Evolutionary conservation across 2,329 filamentous ascomycete species (phyloP).

Genomic region (Drechslera avenae): DNA sequence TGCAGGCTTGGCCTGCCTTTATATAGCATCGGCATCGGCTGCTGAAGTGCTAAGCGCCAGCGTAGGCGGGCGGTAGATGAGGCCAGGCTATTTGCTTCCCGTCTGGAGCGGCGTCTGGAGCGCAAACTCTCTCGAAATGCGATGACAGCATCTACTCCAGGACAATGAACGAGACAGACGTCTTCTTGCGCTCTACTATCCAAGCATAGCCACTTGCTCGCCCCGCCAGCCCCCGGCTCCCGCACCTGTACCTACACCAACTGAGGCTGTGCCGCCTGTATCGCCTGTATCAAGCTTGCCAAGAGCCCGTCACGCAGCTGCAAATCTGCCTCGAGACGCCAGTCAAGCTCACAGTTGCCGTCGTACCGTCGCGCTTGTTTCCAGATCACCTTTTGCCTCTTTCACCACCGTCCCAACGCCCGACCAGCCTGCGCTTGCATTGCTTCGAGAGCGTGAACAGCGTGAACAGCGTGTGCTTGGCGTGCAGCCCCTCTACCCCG

Average conservation of each 20-base stretch:
- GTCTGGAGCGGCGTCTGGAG: slow-evolving; percentile 3
- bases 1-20: slow-evolving; percentile 31
- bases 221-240: slow-evolving; percentile 24
- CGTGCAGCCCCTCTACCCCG: slow-evolving; percentile 33
- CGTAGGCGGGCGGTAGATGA: slow-evolving; percentile 22
- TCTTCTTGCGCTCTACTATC: slow-evolving; percentile 15
- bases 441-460: slow-evolving; percentile 23
- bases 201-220: slow-evolving; percentile 35
- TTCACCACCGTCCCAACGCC: slow-evolving; percentile 20
- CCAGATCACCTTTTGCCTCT: slow-evolving; percentile 23
- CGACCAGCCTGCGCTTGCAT: slow-evolving; percentile 22
- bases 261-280: slow-evolving; percentile 42
- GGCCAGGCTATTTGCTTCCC: slow-evolving; percentile 16
- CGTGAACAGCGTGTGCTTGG: slow-evolving; percentile 33
- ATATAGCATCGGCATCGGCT: slow-evolving; percentile 35
- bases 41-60: slow-evolving; percentile 38
- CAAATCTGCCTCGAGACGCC: slow-evolving; percentile 45
- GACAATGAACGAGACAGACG: slow-evolving; percentile 6
- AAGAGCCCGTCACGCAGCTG: slow-evolving; percentile 37
- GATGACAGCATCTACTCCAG: slow-evolving; percentile 8
- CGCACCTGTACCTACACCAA: slow-evolving; percentile 25
- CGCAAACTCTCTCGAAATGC: neutral
- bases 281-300: slow-evolving; percentile 33
- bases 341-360: slow-evolving; percentile 35
- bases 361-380: slow-evolving; percentile 41